Evolutionary conservation across 2,329 filamentous ascomycete genomes (phyloP).

Genomic region (Calonectria hawksworthii): DNA sequence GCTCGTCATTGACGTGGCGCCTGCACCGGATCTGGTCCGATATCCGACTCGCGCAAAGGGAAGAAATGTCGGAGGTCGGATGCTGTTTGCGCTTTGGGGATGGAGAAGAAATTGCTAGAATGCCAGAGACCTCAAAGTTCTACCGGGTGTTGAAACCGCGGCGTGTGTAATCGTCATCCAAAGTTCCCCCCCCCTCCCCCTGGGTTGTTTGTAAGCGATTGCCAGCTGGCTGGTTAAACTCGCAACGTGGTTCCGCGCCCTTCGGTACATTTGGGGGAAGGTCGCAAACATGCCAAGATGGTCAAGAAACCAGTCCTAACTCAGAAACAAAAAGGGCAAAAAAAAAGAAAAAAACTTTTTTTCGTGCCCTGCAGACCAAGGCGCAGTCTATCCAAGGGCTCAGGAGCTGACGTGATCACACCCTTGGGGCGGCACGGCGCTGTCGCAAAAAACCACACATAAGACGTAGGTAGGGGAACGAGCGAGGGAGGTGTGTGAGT

Average conservation of each 20-base stretch:
- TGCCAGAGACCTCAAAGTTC: neutral
- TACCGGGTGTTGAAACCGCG: constrained; percentile 14
- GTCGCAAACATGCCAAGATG: constrained; percentile 21
- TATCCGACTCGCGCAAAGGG: neutral
- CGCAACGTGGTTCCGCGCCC: constrained; percentile 33
- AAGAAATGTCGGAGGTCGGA: neutral
- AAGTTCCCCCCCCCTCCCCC: neutral
- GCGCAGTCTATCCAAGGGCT: constrained; percentile 14
- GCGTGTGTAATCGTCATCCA: neutral
- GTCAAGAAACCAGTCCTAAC: neutral
- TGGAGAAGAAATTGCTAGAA: constrained; percentile 11
- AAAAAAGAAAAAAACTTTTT: neutral
- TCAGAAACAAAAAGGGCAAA: neutral
- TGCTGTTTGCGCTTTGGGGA: neutral
- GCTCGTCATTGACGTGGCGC: neutral
- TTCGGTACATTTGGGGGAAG: constrained; percentile 1
- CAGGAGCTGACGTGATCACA: constrained; percentile 28
- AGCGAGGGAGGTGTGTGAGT: neutral
- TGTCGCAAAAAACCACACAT: constrained; percentile 18
- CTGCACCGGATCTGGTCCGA: neutral
- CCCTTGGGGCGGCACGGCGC: neutral
- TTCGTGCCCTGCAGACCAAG: constrained; percentile 3
- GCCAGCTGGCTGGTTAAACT: constrained; percentile 24
- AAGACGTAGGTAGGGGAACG: neutral
- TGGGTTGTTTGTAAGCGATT: constrained; percentile 13